Percentiles rank a stretch among this genome's conserved stretches.
Evolutionary conservation across 2,329 filamentous ascomycete species (phyloP).

Genomic region (Xylariaceae sp.): DNA sequence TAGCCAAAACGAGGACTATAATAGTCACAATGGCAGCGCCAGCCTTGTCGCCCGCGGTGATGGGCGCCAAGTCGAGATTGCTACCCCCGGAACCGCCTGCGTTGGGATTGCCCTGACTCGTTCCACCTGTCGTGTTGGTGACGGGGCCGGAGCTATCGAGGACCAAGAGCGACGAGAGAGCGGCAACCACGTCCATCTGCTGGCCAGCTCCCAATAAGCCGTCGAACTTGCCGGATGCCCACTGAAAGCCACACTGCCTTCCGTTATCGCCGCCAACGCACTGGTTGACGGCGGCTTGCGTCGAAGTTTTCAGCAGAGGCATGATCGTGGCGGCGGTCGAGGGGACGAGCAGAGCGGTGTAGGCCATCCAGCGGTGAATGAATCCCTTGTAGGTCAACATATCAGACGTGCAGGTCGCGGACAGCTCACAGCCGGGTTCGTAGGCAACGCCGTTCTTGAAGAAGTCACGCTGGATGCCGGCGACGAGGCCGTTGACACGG

Average conservation of each 20-base stretch:
- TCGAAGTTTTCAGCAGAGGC: conserved; percentile 34
- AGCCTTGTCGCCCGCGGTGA: conserved; percentile 26
- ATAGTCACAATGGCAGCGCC: conserved; percentile 27
- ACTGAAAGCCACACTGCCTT: conserved; percentile 46
- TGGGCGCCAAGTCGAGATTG: conserved; percentile 5
- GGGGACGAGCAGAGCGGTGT: conserved; percentile 36
- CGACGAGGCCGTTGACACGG: conserved; percentile 45
- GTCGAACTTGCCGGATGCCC: conserved; percentile 43
- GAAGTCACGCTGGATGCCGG: conserved; percentile 45
- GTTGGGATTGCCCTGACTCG: conserved; percentile 24
- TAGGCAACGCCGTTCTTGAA: conserved; percentile 45
- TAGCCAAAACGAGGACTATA: conserved; percentile 17
- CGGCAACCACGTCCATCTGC: conserved; percentile 45
- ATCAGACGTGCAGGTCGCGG: conserved; percentile 47
- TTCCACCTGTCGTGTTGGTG: conserved; percentile 40
- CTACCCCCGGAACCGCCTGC: conserved; percentile 15
- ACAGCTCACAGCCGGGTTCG: conserved; percentile 50
- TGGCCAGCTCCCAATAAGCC: conserved; percentile 46
- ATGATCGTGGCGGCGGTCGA: conserved; percentile 34
- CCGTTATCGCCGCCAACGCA: conserved; percentile 35
- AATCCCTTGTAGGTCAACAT: conserved; percentile 57
- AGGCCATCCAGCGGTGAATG: conserved; percentile 47
- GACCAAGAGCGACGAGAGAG: conserved; percentile 42
- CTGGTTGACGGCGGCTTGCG: conserved; percentile 36
- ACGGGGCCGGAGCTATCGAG: conserved; percentile 29